Evolutionary conservation across 208 protist genomes (phyloP), one percentile per base, ranked within the genome.

Genomic region (Wallacemonas sp.): DNA sequence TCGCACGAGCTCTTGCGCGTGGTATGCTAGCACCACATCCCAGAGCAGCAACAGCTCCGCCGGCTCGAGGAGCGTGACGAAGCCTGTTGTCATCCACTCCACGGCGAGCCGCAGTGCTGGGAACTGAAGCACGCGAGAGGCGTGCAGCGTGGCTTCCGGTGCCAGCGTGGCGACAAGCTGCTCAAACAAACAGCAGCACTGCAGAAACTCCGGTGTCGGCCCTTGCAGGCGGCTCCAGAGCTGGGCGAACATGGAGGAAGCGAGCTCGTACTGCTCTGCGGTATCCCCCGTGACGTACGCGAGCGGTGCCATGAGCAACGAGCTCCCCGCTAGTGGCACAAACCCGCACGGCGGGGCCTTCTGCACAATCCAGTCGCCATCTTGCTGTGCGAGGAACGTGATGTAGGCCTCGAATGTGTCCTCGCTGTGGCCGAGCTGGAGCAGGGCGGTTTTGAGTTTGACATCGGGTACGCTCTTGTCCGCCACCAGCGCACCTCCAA

Each of bases 121-220:
- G 47, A 75, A 64, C 22, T 81, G 61, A 11, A 96, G 77, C 15
- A 66, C 61, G 30, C 77, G 80, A 0, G 72, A 80, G n/a, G 81
- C 75, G 62, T 96, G 86, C 26, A 91, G 62, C 33, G 73, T 71
- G 6, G 91, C 91, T 17, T 79, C 46, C 15, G 82, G 77, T 5
- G 91, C 91, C 62, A 86, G 72, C 15, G 75, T 70, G 28, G 74
- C 70, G 27, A 88, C 71, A 14, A 93, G 61, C 8, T 66, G 42
- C 78, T 96, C 91, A 55, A 94, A 94, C 44, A 96, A 53, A 14
- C 84, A 72, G 61, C 82, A 92, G 62, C 88, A 93, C 68, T 93
- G 86, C 41, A 82, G 44, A 28, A 96, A 69, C 59, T 96, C 91
- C 15, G 87, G 86, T 24, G 91, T 95, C 34, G 91, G 88, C 2